A percentile compares a stretch with the other conserved stretches of the same genome.
Evolutionary conservation across 495 filamentous ascomycete genomes (phyloP).

Genomic region (Podospora anserina): DNA sequence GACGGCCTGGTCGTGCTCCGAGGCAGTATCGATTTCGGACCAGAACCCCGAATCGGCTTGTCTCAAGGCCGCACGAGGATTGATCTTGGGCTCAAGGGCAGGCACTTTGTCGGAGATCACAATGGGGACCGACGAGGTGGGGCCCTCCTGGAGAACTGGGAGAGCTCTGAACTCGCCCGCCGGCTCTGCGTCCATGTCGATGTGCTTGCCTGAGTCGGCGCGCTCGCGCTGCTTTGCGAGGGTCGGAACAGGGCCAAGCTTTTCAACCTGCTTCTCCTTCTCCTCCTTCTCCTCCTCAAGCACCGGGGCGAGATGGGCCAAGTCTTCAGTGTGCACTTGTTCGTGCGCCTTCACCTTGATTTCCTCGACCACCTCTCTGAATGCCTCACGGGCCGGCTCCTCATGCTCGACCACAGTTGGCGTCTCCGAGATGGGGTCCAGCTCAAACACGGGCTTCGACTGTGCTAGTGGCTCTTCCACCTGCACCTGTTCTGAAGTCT

Average conservation of each 20-base stretch:
- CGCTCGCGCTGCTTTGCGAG: conserved; percentile 17
- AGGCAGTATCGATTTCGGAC: conserved; percentile 9
- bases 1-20: conserved; percentile 9
- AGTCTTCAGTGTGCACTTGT: neutral
- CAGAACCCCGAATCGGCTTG: conserved; percentile 37
- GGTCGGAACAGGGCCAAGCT: neutral
- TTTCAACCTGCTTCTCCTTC: conserved; percentile 13
- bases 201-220: conserved; percentile 30
- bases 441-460: conserved; percentile 15
- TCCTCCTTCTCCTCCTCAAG: conserved; percentile 12
- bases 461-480: conserved; percentile 4
- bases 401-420: conserved; percentile 13
- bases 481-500: neutral
- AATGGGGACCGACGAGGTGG: neutral
- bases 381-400: conserved; percentile 6
- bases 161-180: conserved; percentile 17
- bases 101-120: conserved; percentile 12
- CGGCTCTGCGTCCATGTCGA: conserved; percentile 21
- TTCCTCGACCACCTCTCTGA: conserved; percentile 7
- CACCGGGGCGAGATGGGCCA: neutral
- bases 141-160: conserved; percentile 15
- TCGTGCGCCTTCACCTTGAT: conserved; percentile 9
- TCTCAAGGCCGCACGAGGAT: conserved; percentile 14
- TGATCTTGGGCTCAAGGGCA: conserved; percentile 16
- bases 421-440: conserved; percentile 2